Percentiles rank a stretch among this genome's conserved stretches.
Evolutionary conservation across 208 protist genomes (phyloP).

Genomic region (Trypanosoma lewisi): DNA sequence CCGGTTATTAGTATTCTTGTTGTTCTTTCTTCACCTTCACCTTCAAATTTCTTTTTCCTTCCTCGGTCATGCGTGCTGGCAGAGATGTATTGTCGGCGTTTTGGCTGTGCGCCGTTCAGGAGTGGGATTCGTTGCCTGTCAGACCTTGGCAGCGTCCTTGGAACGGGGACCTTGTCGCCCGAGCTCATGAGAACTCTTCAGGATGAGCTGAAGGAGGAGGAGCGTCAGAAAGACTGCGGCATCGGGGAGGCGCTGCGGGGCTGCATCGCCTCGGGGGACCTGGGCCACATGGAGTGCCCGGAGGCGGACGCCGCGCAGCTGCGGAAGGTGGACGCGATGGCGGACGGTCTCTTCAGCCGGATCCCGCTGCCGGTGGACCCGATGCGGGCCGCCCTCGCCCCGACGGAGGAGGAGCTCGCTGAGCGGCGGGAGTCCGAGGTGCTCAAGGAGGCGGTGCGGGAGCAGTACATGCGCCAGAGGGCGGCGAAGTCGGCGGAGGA

Average conservation of each 20-base stretch:
- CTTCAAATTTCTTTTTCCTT: background rate
- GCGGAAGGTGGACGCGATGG: constrained; percentile 36
- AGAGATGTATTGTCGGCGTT: constrained; percentile 6
- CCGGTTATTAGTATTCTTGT: constrained; percentile 1
- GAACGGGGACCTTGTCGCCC: constrained; percentile 39
- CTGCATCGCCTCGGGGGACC: constrained; percentile 46
- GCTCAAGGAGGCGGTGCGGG: constrained; percentile 75
- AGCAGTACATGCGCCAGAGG: constrained; percentile 65
- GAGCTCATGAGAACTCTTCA: constrained; percentile 48
- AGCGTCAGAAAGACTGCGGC: constrained; percentile 32
- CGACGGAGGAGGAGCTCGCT: constrained; percentile 67
- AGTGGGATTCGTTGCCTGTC: constrained; percentile 1
- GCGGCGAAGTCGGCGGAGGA: constrained; percentile 63
- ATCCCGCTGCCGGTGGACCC: constrained; percentile 77
- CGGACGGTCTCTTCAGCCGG: constrained; percentile 70
- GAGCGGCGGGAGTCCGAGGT: constrained; percentile 62
- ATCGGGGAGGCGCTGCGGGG: constrained; percentile 57
- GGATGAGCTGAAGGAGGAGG: constrained; percentile 62
- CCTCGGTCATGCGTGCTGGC: background rate
- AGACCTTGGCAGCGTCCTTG: constrained; percentile 35
- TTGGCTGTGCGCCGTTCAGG: background rate
- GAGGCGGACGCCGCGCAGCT: constrained; percentile 64
- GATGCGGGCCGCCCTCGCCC: constrained; percentile 73
- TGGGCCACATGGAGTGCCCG: constrained; percentile 86
- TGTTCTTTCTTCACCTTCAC: background rate